Conservation (phyloP, 1,139 yeast genomes). For the Yamadazyma kanchanaburiensis region DNA sequence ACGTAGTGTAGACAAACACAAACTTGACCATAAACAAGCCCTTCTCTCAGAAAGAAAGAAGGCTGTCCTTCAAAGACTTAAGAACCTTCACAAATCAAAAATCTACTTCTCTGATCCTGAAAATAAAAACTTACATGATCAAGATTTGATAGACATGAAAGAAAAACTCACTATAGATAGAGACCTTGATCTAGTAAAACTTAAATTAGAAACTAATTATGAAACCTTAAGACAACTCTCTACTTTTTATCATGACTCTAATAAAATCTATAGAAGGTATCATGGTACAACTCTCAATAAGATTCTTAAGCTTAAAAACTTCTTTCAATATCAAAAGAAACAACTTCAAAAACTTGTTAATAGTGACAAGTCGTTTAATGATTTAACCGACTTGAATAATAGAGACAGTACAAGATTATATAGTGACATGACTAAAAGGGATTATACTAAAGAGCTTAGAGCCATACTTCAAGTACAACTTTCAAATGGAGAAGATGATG, state of each 20-base stretch:
- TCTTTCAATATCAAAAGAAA: slow-evolving; percentile 36
- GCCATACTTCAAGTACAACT: slow-evolving; percentile 9
- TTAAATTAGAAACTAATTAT: slow-evolving; percentile 32
- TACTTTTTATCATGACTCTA: slow-evolving; percentile 37
- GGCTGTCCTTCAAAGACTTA: slow-evolving; percentile 22
- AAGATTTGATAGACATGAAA: slow-evolving; percentile 21
- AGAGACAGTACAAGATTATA: slow-evolving; percentile 36
- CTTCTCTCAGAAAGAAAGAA: slow-evolving; percentile 6
- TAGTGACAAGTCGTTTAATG: slow-evolving; percentile 17
- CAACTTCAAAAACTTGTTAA: slow-evolving; percentile 23
- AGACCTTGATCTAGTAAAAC: slow-evolving; percentile 35
- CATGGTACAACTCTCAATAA: slow-evolving; percentile 30
- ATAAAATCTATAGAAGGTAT: slow-evolving; percentile 32
- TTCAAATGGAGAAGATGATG: not conserved
- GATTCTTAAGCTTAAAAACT: slow-evolving; percentile 36
- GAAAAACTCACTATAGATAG: slow-evolving; percentile 18
- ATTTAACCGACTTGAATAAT: slow-evolving; percentile 30
- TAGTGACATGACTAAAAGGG: slow-evolving; percentile 27
- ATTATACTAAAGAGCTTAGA: slow-evolving; percentile 28
- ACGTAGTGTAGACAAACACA: slow-evolving; percentile 14
- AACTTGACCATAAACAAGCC: slow-evolving; percentile 9
- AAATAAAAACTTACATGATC: slow-evolving; percentile 20
- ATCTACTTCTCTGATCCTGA: slow-evolving; percentile 20
- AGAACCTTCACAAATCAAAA: slow-evolving; percentile 23
- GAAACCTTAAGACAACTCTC: slow-evolving; percentile 32